These are phyloP conservation scores for Copromyces sp. DNA, from an alignment of 495 filamentous ascomycete genomes.

Conservation along the genomic window DNA sequence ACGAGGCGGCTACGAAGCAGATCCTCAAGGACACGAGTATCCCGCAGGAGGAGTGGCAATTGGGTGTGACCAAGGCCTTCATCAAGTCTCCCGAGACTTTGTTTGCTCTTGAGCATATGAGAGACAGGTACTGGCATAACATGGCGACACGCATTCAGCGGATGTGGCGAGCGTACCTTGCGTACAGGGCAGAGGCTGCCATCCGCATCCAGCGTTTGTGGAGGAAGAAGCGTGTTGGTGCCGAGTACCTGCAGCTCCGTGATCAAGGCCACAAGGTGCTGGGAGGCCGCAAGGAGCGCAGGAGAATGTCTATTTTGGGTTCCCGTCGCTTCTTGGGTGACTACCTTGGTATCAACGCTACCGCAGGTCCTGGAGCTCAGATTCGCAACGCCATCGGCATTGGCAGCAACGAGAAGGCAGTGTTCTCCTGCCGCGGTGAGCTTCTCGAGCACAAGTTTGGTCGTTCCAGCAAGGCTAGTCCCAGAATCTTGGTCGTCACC, in stretches of 20 bases:
- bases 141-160: slow-evolving; percentile 98
- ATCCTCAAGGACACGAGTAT: slow-evolving; percentile 95
- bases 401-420: slow-evolving; percentile 53
- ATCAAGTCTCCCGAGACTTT: slow-evolving; percentile 98
- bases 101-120: slow-evolving; percentile 95
- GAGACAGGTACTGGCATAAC: slow-evolving; percentile 97
- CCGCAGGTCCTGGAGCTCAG: slow-evolving; percentile 69
- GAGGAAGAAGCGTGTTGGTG: slow-evolving; percentile 79
- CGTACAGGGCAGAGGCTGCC: slow-evolving; percentile 85
- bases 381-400: slow-evolving; percentile 60
- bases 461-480: slow-evolving; percentile 83
- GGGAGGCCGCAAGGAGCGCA: slow-evolving; percentile 76
- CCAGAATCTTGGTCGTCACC: slow-evolving; percentile 78
- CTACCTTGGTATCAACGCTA: slow-evolving; percentile 80
- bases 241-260: slow-evolving; percentile 76
- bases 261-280: slow-evolving; percentile 85
- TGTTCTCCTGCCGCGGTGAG: slow-evolving; percentile 89
- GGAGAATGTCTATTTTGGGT: slow-evolving; percentile 81
- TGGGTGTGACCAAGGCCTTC: slow-evolving; percentile 95
- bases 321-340: slow-evolving; percentile 90
- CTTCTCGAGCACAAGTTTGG: slow-evolving; percentile 87
- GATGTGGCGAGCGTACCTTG: slow-evolving; percentile 91
- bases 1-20: slow-evolving; percentile 77
- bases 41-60: slow-evolving; percentile 88
- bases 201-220: slow-evolving; percentile 92